Evolutionary conservation across 2,329 filamentous ascomycete species (phyloP).

Genomic region (Lachnellula hyalina): DNA sequence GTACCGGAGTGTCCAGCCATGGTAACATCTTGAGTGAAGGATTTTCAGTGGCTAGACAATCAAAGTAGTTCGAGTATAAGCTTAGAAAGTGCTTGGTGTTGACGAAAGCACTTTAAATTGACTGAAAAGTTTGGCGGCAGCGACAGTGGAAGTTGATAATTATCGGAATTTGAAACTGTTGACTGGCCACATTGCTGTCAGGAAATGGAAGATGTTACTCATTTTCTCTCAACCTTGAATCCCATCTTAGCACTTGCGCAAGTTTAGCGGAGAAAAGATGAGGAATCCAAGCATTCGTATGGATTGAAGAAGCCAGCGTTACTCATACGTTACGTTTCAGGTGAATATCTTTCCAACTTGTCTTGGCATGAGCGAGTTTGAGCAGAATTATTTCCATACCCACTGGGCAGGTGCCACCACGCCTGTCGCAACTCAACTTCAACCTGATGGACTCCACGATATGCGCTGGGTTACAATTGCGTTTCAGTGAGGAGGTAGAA

Average conservation of each 20-base stretch:
- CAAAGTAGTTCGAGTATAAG: neutral
- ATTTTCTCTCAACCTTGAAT: neutral
- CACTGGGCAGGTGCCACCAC: neutral
- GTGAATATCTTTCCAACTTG: neutral
- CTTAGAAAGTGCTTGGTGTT: neutral
- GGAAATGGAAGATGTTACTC: neutral
- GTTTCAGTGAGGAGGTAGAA: too few relatives aligned
- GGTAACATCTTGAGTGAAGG: neutral
- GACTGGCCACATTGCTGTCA: neutral
- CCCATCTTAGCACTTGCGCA: neutral
- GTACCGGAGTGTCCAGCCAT: slow-evolving; percentile 9
- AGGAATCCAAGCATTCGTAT: neutral
- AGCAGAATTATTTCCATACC: slow-evolving; percentile 1
- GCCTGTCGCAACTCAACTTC: too few relatives aligned
- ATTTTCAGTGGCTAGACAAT: neutral
- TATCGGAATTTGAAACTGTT: neutral
- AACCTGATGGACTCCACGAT: too few relatives aligned
- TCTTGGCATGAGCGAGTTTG: slow-evolving; percentile 12
- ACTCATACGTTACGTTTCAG: neutral
- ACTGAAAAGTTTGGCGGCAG: neutral
- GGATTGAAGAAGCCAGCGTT: neutral
- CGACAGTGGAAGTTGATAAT: neutral
- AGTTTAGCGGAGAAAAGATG: neutral
- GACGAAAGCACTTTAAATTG: neutral
- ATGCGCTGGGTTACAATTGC: too few relatives aligned